Percentiles rank a stretch among this genome's conserved stretches.
These are phyloP conservation scores for Neurospora sp. DNA, from an alignment of 495 filamentous ascomycete genomes.

Conservation along the genomic window DNA sequence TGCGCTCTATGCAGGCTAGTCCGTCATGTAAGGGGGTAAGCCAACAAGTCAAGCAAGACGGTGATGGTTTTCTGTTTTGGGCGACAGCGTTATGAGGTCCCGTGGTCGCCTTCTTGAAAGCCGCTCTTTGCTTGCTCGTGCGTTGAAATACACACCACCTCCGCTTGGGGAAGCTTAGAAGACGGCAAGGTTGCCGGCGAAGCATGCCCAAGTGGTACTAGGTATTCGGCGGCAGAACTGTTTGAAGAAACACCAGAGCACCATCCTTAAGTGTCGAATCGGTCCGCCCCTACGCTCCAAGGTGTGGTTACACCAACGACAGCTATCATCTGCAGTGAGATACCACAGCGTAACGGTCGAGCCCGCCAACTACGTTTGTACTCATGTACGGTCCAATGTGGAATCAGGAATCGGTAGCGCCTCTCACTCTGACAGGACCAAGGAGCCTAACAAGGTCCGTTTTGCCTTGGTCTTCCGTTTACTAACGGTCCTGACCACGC, in stretches of 20 bases:
- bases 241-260: background rate
- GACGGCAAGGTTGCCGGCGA: background rate
- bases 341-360: background rate
- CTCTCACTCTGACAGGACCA: background rate
- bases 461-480: background rate
- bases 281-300: background rate
- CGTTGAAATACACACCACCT: no score
- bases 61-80: background rate
- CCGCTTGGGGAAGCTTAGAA: background rate
- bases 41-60: background rate
- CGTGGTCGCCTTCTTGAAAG: background rate
- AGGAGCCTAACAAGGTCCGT: background rate
- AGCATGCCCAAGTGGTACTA: background rate
- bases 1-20: slow-evolving; percentile 1
- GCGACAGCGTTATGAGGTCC: background rate
- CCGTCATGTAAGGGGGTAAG: background rate
- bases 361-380: no score
- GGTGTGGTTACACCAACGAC: background rate
- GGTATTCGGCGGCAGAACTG: background rate
- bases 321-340: background rate
- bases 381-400: no score
- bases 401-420: background rate
- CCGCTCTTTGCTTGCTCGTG: no score
- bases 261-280: background rate
- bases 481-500: background rate